Conservation (phyloP, 805 yeast genomes). For the Kuraishia floccosa region DNA sequence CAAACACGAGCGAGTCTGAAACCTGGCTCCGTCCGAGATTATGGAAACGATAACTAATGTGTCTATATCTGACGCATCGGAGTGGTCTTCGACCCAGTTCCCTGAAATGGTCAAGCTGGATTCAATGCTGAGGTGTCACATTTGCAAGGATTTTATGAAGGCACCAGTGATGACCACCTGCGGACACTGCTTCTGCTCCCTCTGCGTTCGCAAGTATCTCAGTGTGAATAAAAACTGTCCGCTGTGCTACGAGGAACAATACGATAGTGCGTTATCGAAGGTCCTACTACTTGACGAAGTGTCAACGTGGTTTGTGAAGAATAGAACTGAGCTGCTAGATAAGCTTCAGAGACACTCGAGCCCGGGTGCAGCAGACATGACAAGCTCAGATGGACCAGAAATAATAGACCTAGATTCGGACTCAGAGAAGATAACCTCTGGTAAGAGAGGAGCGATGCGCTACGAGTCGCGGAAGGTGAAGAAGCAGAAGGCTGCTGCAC, state of each 20-base stretch:
- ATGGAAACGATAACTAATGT: too few relatives aligned
- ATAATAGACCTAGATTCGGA: too few relatives aligned
- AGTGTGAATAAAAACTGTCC: conserved; percentile 61
- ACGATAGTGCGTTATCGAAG: conserved; percentile 58
- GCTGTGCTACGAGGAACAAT: conserved; percentile 57
- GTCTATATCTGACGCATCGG: conserved; percentile 56
- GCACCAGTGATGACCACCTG: conserved; percentile 82
- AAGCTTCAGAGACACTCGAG: conserved; percentile 9
- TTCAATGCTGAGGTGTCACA: conserved; percentile 66
- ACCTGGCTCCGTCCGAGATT: too few relatives aligned
- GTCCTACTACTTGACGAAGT: conserved; percentile 66
- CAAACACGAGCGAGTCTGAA: too few relatives aligned
- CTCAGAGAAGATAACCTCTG: too few relatives aligned
- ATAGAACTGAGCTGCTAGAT: conserved; percentile 28
- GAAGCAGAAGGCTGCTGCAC: too few relatives aligned
- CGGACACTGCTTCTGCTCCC: conserved; percentile 82
- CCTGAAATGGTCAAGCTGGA: conserved; percentile 57
- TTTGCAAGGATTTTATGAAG: conserved; percentile 71
- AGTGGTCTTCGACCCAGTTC: conserved; percentile 44
- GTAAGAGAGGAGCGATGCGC: conserved; percentile 1
- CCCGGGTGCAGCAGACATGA: background rate
- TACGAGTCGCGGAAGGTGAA: conserved; percentile 3
- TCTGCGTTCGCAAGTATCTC: conserved; percentile 69
- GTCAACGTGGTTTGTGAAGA: conserved; percentile 34
- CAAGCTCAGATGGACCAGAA: background rate